These are phyloP conservation scores for Sporisorium scitamineum DNA, from an alignment of 1,284 basidiomycete species.

Conservation along the genomic window DNA sequence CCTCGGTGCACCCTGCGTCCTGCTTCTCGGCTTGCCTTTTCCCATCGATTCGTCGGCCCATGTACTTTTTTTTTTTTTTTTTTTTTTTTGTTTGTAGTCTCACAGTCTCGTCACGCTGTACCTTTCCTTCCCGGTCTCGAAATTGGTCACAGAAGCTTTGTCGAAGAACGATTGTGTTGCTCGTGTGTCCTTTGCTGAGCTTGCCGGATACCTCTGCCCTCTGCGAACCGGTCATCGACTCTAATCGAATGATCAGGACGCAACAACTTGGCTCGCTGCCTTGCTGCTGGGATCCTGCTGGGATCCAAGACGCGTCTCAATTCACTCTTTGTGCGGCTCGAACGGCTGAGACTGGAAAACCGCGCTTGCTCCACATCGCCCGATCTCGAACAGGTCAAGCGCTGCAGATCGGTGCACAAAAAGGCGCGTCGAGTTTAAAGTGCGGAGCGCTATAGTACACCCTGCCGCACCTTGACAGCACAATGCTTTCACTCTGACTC, in stretches of 20 bases:
- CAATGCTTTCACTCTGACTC: slow-evolving; percentile 8
- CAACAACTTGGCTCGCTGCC: no score
- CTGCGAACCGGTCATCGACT: no score
- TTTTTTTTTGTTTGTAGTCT: not conserved
- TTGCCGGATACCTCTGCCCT: no score
- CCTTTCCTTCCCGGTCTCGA: not conserved
- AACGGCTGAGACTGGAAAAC: not conserved
- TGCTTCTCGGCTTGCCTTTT: not conserved
- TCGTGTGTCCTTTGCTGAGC: not conserved
- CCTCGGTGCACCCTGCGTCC: not conserved
- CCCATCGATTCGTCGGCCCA: not conserved
- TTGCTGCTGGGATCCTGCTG: no score
- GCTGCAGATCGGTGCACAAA: slow-evolving; percentile 19
- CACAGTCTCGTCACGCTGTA: not conserved
- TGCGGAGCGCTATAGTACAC: slow-evolving; percentile 17
- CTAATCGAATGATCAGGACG: no score
- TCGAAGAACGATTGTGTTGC: not conserved
- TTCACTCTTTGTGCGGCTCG: no score
- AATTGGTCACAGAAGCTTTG: not conserved
- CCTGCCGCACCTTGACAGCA: slow-evolving; percentile 2
- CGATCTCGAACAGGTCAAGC: slow-evolving; percentile 1
- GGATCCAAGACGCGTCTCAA: no score
- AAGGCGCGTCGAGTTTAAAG: slow-evolving; percentile 3
- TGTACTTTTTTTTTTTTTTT: not conserved
- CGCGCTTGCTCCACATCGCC: slow-evolving; percentile 28